Conservation (phyloP, 352 stramenopile genomes). For the Phytophthora pinifolia region DNA sequence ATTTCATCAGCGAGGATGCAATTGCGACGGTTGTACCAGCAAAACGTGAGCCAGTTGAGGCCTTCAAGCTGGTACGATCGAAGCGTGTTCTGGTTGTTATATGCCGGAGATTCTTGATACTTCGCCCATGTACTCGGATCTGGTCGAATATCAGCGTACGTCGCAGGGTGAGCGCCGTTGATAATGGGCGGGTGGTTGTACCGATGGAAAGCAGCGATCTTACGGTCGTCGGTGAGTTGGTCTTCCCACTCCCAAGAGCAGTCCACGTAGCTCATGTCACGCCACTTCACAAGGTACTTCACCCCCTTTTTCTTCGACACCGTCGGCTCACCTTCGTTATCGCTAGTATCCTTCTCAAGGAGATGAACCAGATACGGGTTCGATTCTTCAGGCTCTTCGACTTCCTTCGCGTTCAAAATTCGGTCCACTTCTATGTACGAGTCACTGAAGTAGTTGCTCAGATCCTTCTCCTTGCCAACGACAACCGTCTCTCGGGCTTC, state of each 20-base stretch:
- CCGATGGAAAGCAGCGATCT: conserved; percentile 87
- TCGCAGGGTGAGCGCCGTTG: conserved; percentile 78
- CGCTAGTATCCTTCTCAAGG: conserved; percentile 40
- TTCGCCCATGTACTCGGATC: conserved; percentile 86
- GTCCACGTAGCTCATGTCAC: conserved; percentile 89
- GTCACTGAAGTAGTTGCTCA: conserved; percentile 83
- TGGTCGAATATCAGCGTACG: conserved; percentile 78
- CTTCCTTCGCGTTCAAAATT: conserved; percentile 75
- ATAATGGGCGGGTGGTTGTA: conserved; percentile 87
- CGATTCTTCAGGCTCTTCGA: conserved; percentile 70
- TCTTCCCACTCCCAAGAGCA: conserved; percentile 91
- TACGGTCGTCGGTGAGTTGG: conserved; percentile 86
- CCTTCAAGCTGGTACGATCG: conserved; percentile 99
- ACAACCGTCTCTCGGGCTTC: conserved; percentile 74
- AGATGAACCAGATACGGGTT: conserved; percentile 62
- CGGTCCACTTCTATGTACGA: conserved; percentile 85
- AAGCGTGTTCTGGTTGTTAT: conserved; percentile 95
- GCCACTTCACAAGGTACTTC: conserved; percentile 92
- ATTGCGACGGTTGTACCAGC: conserved; percentile 97
- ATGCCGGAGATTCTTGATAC: conserved; percentile 86
- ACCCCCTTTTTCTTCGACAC: conserved; percentile 76
- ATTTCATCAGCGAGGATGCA: conserved; percentile 91
- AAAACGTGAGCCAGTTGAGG: conserved; percentile 98
- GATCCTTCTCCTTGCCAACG: conserved; percentile 72
- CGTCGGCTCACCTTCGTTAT: conserved; percentile 44